Conservation (phyloP, 176 grass and related monocot species). For the Coix lacrymajobi region DNA sequence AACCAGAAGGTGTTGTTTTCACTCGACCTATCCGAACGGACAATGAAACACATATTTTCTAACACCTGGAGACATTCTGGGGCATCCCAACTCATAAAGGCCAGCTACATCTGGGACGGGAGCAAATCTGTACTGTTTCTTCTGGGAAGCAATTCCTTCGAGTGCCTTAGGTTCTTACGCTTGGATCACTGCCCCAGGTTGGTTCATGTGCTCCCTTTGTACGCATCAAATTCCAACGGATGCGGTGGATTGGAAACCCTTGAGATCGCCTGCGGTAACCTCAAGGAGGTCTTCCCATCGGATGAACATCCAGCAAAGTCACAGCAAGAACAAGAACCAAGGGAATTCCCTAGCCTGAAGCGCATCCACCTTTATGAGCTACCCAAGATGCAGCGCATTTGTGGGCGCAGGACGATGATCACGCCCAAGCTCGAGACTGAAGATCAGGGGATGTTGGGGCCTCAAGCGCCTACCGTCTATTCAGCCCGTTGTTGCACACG, state of each 20-base stretch:
- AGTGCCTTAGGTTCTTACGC: rapidly evolving
- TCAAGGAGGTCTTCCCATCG: neutral
- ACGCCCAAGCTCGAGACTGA: neutral
- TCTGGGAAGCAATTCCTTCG: rapidly evolving
- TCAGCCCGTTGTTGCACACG: too few relatives aligned
- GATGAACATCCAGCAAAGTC: too few relatives aligned
- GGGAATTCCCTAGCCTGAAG: neutral
- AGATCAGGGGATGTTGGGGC: neutral
- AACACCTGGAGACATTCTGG: rapidly evolving
- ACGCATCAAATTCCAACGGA: rapidly evolving
- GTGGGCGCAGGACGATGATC: neutral
- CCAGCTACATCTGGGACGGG: neutral
- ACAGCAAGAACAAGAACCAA: neutral
- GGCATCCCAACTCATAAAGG: neutral
- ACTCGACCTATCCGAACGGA: too few relatives aligned
- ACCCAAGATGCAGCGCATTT: neutral
- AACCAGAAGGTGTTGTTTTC: neutral
- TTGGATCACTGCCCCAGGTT: neutral
- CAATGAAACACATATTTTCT: too few relatives aligned
- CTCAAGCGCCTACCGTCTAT: neutral
- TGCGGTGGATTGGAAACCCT: neutral
- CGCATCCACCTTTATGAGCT: neutral
- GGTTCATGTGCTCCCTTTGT: slow-evolving; percentile 13
- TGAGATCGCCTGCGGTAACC: neutral
- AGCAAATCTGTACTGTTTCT: neutral